Conservation (phyloP, 2,329 filamentous ascomycete species). For the Aspergillus nomiae region DNA sequence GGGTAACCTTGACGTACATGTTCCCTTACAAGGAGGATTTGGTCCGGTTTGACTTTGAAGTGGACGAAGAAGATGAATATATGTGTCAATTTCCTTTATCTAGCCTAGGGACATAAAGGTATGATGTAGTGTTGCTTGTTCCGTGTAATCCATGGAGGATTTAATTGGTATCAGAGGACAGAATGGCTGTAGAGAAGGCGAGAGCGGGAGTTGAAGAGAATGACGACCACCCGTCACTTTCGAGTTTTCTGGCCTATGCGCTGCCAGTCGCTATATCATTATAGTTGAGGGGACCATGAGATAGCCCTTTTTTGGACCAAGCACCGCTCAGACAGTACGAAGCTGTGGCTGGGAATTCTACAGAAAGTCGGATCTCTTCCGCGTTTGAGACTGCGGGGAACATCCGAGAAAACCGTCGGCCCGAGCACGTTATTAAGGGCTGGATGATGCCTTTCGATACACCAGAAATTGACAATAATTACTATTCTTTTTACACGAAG, state of each 20-base stretch:
- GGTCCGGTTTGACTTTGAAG: constrained; percentile 57
- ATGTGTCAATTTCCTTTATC: constrained; percentile 17
- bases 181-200: background rate
- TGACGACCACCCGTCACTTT: background rate
- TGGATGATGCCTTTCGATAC: background rate
- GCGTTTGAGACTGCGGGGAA: background rate
- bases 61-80: constrained; percentile 37
- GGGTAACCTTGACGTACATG: constrained; percentile 54
- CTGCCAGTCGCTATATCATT: background rate
- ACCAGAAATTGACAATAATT: background rate
- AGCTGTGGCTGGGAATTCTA: background rate
- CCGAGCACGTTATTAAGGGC: background rate
- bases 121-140: background rate
- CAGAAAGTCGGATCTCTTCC: background rate
- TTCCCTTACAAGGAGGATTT: constrained; percentile 58
- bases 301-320: background rate
- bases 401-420: background rate
- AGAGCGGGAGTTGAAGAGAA: no score
- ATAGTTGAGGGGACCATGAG: background rate
- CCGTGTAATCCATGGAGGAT: background rate
- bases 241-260: background rate
- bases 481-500: no score
- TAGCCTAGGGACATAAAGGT: background rate
- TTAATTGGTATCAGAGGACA: background rate
- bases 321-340: background rate